phyloP scores from a whole-genome alignment of 2,329 filamentous ascomycete species.

The Leptographium flavum region DNA sequence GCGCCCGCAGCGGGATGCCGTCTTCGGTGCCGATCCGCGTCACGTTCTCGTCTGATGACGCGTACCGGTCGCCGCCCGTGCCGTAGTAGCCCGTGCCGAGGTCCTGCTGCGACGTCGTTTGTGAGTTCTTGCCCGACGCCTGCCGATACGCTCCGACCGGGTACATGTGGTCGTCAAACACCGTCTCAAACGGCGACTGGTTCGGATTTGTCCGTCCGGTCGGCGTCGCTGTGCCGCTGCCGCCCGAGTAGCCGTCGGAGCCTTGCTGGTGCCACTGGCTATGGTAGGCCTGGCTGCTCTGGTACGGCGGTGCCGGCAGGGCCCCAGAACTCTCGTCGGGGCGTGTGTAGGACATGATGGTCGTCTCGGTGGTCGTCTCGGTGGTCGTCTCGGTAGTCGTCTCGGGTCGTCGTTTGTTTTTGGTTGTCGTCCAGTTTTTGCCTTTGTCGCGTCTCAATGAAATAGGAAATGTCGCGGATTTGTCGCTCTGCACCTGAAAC shows the following conservation, averaged over 20 bases:
- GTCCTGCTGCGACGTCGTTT: slow-evolving; percentile 20
- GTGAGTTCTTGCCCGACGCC: slow-evolving; percentile 7
- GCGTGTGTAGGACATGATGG: no score
- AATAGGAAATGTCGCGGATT: no score
- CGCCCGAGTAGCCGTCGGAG: slow-evolving; percentile 14
- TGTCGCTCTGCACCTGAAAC: no score
- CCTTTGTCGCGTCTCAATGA: no score
- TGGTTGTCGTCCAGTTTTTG: no score
- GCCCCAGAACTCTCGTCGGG: not conserved
- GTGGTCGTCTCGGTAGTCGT: no score
- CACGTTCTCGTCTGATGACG: slow-evolving; percentile 22
- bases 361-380: no score
- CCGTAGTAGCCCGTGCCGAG: slow-evolving; percentile 47
- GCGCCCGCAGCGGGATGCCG: slow-evolving; percentile 43
- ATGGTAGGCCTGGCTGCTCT: slow-evolving; percentile 13
- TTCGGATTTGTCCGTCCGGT: slow-evolving; percentile 8
- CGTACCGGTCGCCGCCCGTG: slow-evolving; percentile 22
- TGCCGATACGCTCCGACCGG: slow-evolving; percentile 32
- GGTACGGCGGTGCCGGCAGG: not conserved
- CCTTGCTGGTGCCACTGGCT: slow-evolving; percentile 14
- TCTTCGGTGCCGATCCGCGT: slow-evolving; percentile 25
- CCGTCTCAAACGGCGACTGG: slow-evolving; percentile 41
- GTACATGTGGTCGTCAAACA: slow-evolving; percentile 56
- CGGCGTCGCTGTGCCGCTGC: slow-evolving; percentile 3
- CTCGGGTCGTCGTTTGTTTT: no score